Evolutionary conservation across 2,329 filamentous ascomycete species (phyloP).

Genomic region (Botrytis pseudocinerea): DNA sequence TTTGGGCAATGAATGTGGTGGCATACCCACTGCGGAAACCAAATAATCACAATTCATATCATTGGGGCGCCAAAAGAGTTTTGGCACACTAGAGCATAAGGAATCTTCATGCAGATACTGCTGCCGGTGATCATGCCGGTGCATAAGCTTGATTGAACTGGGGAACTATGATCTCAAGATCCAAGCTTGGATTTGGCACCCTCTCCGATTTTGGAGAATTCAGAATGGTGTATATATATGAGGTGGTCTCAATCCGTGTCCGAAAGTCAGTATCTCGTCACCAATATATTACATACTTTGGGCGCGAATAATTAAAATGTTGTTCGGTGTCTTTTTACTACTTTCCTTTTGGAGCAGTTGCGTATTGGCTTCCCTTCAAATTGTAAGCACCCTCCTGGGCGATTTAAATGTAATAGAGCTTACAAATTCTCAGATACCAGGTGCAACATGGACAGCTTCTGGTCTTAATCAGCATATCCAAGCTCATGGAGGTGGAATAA

Average conservation of each 20-base stretch:
- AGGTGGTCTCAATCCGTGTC: background rate
- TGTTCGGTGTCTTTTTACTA: background rate
- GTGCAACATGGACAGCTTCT: conserved; percentile 38
- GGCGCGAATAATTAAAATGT: background rate
- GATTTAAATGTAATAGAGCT: background rate
- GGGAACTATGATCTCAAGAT: background rate
- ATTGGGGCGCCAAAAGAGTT: conserved; percentile 13
- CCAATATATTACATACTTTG: background rate
- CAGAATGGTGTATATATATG: background rate
- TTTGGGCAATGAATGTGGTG: background rate
- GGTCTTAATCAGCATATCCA: conserved; percentile 56
- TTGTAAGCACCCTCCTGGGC: background rate
- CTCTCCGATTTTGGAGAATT: background rate
- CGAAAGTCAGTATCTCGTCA: background rate
- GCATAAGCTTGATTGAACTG: background rate
- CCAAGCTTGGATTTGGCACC: background rate
- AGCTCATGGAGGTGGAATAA: conserved; percentile 66
- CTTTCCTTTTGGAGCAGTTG: conserved; percentile 11
- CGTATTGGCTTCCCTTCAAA: conserved; percentile 19
- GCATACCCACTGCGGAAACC: background rate
- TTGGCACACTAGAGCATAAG: background rate
- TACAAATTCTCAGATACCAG: conserved; percentile 32
- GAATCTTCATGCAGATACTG: background rate
- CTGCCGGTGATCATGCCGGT: background rate
- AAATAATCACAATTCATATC: background rate